phyloP scores from a whole-genome alignment of 371 early-diverging fungal genomes.

The Rhizopus stolonifer region DNA sequence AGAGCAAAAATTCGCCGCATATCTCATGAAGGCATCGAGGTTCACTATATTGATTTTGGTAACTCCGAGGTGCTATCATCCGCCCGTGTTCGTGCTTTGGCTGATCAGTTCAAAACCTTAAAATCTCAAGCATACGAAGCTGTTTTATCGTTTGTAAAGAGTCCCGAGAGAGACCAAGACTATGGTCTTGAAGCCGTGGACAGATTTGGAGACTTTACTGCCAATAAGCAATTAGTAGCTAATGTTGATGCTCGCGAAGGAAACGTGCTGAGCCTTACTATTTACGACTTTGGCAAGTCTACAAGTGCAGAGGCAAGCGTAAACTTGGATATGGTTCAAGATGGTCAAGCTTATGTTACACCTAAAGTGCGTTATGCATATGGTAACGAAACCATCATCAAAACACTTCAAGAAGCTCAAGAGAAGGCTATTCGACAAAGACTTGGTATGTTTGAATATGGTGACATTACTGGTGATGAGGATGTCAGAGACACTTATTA shows the following conservation, averaged over 20 bases:
- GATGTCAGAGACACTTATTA: constrained; percentile 37
- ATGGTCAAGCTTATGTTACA: constrained; percentile 74
- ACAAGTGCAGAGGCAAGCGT: constrained; percentile 66
- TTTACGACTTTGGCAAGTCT: constrained; percentile 67
- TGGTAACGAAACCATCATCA: constrained; percentile 57
- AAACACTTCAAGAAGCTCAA: constrained; percentile 40
- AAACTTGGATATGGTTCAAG: constrained; percentile 77
- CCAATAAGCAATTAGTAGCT: constrained; percentile 72
- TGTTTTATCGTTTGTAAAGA: constrained; percentile 75
- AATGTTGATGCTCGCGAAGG: constrained; percentile 68
- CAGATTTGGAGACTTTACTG: constrained; percentile 63
- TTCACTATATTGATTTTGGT: constrained; percentile 91
- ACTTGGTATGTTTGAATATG: constrained; percentile 86
- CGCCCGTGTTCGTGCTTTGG: constrained; percentile 64
- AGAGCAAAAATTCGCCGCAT: constrained; percentile 82
- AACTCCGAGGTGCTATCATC: constrained; percentile 72
- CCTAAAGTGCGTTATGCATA: constrained; percentile 55
- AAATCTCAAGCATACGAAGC: constrained; percentile 86
- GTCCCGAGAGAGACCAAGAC: constrained; percentile 67
- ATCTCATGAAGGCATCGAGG: constrained; percentile 65
- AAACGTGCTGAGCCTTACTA: constrained; percentile 64
- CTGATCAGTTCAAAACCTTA: constrained; percentile 61
- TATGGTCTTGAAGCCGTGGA: constrained; percentile 78
- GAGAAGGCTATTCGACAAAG: constrained; percentile 56
- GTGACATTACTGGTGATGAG: constrained; percentile 83